Conservation (phyloP, 2,329 filamentous ascomycete species). For the Beauveria asiatica region DNA sequence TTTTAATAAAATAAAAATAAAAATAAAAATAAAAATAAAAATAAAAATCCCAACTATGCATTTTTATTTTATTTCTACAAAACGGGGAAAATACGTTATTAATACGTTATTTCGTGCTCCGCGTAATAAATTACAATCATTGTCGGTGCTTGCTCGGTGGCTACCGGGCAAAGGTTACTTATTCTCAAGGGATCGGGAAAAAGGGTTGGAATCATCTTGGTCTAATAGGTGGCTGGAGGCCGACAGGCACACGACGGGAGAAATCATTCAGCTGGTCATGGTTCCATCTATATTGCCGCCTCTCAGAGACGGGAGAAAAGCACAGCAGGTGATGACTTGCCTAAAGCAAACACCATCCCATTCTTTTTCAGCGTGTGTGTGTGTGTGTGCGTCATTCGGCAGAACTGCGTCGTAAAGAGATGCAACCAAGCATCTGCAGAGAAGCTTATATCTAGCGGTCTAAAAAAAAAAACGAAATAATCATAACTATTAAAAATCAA, state of each 20-base stretch:
- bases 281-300: background rate
- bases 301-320: background rate
- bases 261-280: background rate
- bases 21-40: background rate
- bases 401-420: background rate
- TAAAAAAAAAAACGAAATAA: background rate
- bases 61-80: background rate
- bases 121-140: background rate
- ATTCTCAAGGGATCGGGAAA: background rate
- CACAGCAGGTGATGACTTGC: background rate
- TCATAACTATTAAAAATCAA: background rate
- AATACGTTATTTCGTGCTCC: no score
- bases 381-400: background rate
- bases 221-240: background rate
- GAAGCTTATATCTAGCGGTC: no score
- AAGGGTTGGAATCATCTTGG: background rate
- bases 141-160: no score
- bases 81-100: background rate
- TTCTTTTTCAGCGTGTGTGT: background rate
- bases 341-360: background rate
- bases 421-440: no score
- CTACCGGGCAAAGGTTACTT: no score
- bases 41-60: background rate
- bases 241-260: background rate
- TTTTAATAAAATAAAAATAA: background rate